These are phyloP conservation scores for Blastocladiella emersonii DNA, from an alignment of 371 early-diverging fungal genomes.

Conservation along the genomic window DNA sequence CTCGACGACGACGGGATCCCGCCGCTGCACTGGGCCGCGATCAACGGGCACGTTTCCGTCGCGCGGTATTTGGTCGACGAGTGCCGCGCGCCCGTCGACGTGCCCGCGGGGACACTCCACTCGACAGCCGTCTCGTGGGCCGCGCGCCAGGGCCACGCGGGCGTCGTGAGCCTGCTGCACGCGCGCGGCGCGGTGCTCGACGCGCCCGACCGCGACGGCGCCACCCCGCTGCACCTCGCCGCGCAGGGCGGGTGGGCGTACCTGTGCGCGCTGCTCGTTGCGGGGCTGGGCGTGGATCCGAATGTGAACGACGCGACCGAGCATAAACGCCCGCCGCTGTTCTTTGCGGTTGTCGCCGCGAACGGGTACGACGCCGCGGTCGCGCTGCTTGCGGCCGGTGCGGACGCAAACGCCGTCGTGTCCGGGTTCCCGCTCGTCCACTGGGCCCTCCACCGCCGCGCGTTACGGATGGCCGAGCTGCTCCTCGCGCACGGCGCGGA, in stretches of 20 bases:
- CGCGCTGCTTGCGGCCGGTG: conserved; percentile 36
- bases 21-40: conserved; percentile 65
- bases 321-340: conserved; percentile 68
- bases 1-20: conserved; percentile 50
- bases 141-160: conserved; percentile 50
- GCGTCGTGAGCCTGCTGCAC: conserved; percentile 49
- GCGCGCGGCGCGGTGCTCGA: conserved; percentile 51
- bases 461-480: conserved; percentile 34
- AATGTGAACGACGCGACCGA: conserved; percentile 47
- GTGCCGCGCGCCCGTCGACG: not conserved
- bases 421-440: not conserved
- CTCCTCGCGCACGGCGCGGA: conserved; percentile 8
- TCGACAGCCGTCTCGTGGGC: conserved; percentile 70
- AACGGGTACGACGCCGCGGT: conserved; percentile 28
- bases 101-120: not conserved
- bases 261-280: conserved; percentile 53
- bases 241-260: conserved; percentile 73
- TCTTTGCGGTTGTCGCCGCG: conserved; percentile 74
- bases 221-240: conserved; percentile 77
- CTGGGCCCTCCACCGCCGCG: conserved; percentile 15
- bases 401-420: conserved; percentile 19
- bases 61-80: conserved; percentile 63
- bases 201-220: conserved; percentile 65
- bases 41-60: conserved; percentile 58
- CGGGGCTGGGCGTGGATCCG: conserved; percentile 50